Base-by-base conservation (phyloP, 805 yeast genomes). In the Lachancea nothofagi region DNA sequence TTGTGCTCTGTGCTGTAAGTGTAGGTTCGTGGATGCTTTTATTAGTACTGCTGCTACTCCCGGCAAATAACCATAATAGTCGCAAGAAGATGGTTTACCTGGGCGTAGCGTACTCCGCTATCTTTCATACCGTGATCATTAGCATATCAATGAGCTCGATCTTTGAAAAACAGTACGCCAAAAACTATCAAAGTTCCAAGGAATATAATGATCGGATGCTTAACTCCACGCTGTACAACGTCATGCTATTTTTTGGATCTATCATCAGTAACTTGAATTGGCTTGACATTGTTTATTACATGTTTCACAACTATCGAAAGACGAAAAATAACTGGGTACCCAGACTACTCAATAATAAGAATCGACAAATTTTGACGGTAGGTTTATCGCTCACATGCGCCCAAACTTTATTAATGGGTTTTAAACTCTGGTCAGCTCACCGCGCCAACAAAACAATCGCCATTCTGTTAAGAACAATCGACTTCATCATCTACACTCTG, bases 1-100 rank as follows among this genome's bases (percentile, higher is more conserved):
- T 75, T 58, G 71, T 72, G n/a, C 53, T 72, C 3, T 68, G 76
- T 40, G 75, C 79, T 0, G 65, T 75, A 14, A 75, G 77, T 44
- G 75, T 77, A 5, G 71, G 80, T 12, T 67, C 80, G 20, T 85
- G 94, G 94, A 76, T 83, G 77, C 64, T 85, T 19, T 61, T 80
- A 36, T 44, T 82, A 13, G 59, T 83, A 24, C 64, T 82, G 30
- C 53, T 74, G 15, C 55, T 84, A 23, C 71, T 59, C 31, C 58
- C 60, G 77, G 15, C 75, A 72, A 51, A 48, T 14, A 52, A 50
- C 32, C 56, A 47, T 28, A 75, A 75, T 47, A 64, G 74, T 19
- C 74, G 81, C 40, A 87, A 89, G 3, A 54, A 66, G 29, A 57
- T 78, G 31, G 71, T 84, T 26, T 74, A 73, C 28, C 22, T 78